phyloP scores from a whole-genome alignment of 257 asterid genomes.

The Fraxinus pennsylvanica region DNA sequence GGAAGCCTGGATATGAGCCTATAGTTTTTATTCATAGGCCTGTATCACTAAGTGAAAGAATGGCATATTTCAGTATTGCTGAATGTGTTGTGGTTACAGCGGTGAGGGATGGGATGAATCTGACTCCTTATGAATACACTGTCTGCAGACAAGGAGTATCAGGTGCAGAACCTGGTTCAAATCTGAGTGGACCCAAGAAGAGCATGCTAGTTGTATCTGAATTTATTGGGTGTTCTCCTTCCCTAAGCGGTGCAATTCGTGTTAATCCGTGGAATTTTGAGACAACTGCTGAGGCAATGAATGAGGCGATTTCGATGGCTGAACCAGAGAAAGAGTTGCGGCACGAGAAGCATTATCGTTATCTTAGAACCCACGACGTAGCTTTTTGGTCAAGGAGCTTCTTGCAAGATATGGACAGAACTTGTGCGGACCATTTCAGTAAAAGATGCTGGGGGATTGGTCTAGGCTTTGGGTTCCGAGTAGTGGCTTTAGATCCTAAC shows the following conservation, averaged over 20 bases:
- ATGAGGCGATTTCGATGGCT: slow-evolving; percentile 66
- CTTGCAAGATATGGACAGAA: slow-evolving; percentile 80
- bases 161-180: slow-evolving; percentile 46
- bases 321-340: slow-evolving; percentile 71
- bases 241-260: slow-evolving; percentile 82
- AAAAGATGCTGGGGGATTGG: slow-evolving; percentile 82
- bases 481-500: slow-evolving; percentile 74
- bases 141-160: slow-evolving; percentile 72
- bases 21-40: slow-evolving; percentile 53
- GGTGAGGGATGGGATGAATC: slow-evolving; percentile 78
- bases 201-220: slow-evolving; percentile 85
- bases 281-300: slow-evolving; percentile 72
- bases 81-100: slow-evolving; percentile 81
- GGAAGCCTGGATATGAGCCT: slow-evolving; percentile 72
- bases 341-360: slow-evolving; percentile 82
- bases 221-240: slow-evolving; percentile 84
- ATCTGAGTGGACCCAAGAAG: slow-evolving; percentile 55
- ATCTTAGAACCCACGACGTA: slow-evolving; percentile 72
- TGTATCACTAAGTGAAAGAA: slow-evolving; percentile 56
- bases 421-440: slow-evolving; percentile 73
- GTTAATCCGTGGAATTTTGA: slow-evolving; percentile 83
- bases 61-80: slow-evolving; percentile 69
- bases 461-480: slow-evolving; percentile 80
- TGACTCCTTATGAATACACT: slow-evolving; percentile 72
- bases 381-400: slow-evolving; percentile 83